phyloP scores from a whole-genome alignment of 2,329 filamentous ascomycete genomes.

The Cladosporium sp. region DNA sequence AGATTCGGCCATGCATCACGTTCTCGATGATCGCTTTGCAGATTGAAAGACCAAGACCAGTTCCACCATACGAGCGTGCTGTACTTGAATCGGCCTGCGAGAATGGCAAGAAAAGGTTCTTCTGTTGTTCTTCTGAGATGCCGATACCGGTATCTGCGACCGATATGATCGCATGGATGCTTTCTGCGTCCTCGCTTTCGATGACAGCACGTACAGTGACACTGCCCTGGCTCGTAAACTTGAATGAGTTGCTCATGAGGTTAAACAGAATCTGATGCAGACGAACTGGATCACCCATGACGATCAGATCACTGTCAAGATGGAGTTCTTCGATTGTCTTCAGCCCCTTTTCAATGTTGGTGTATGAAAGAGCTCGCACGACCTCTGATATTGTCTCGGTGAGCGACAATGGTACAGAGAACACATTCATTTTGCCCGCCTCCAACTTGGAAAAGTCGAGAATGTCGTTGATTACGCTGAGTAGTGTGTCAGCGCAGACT shows the following conservation, averaged over 20 bases:
- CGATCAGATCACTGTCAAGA: slow-evolving; percentile 55
- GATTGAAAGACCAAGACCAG: slow-evolving; percentile 86
- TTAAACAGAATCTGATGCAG: slow-evolving; percentile 65
- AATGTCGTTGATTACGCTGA: slow-evolving; percentile 55
- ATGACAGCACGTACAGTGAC: slow-evolving; percentile 79
- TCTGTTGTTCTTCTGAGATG: slow-evolving; percentile 77
- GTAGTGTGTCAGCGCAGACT: slow-evolving; percentile 60
- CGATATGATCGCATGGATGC: slow-evolving; percentile 76
- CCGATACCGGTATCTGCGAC: slow-evolving; percentile 90
- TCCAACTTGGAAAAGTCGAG: slow-evolving; percentile 55
- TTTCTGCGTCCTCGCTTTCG: slow-evolving; percentile 68
- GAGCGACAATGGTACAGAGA: slow-evolving; percentile 54
- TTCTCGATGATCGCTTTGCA: slow-evolving; percentile 93
- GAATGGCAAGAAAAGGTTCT: slow-evolving; percentile 88
- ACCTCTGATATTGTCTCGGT: slow-evolving; percentile 64
- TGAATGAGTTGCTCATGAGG: slow-evolving; percentile 87
- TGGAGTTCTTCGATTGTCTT: slow-evolving; percentile 58
- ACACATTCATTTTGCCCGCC: slow-evolving; percentile 60
- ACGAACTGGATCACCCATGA: slow-evolving; percentile 54
- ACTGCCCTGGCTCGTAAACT: slow-evolving; percentile 84
- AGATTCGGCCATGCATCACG: slow-evolving; percentile 84
- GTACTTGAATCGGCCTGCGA: slow-evolving; percentile 90
- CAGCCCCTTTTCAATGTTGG: slow-evolving; percentile 61
- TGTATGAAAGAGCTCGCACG: slow-evolving; percentile 62
- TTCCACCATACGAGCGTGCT: slow-evolving; percentile 86